Percentiles rank a stretch among this genome's conserved stretches.
phyloP scores from a whole-genome alignment of 352 stramenopile species.

The Hyaloperonospora arabidopsidis region DNA sequence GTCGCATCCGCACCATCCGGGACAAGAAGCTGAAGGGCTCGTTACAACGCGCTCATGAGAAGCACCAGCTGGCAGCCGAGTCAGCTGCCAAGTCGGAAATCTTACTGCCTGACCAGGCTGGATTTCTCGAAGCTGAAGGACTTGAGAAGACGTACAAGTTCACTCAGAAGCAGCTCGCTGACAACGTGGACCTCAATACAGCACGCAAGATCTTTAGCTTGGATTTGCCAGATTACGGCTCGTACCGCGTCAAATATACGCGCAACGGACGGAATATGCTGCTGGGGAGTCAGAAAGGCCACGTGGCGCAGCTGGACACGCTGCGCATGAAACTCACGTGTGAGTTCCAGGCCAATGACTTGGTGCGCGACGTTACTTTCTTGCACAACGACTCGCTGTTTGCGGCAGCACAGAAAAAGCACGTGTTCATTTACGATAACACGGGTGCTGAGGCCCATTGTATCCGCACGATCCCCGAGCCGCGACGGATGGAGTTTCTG shows the following conservation, averaged over 20 bases:
- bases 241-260: slow-evolving; percentile 93
- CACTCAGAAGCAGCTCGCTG: slow-evolving; percentile 82
- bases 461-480: slow-evolving; percentile 88
- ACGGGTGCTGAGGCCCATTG: slow-evolving; percentile 95
- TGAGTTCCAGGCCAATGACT: slow-evolving; percentile 92
- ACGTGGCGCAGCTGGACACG: slow-evolving; percentile 93
- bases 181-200: slow-evolving; percentile 91
- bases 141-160: slow-evolving; percentile 96
- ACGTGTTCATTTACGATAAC: slow-evolving; percentile 98
- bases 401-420: slow-evolving; percentile 94
- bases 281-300: slow-evolving; percentile 89
- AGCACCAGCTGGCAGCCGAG: slow-evolving; percentile 78
- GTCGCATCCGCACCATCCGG: slow-evolving; percentile 61
- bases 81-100: slow-evolving; percentile 88
- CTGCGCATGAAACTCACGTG: slow-evolving; percentile 86
- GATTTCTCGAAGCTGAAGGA: slow-evolving; percentile 90
- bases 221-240: slow-evolving; percentile 85
- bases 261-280: slow-evolving; percentile 93
- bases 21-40: slow-evolving; percentile 86
- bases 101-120: slow-evolving; percentile 77
- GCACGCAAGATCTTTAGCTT: slow-evolving; percentile 93
- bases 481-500: slow-evolving; percentile 92
- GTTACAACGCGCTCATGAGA: slow-evolving; percentile 60
- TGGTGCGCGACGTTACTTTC: slow-evolving; percentile 93
- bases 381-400: slow-evolving; percentile 98